Evolutionary conservation across 345 rosid species (phyloP).

Genomic region (Bretschneidera sinensis): DNA sequence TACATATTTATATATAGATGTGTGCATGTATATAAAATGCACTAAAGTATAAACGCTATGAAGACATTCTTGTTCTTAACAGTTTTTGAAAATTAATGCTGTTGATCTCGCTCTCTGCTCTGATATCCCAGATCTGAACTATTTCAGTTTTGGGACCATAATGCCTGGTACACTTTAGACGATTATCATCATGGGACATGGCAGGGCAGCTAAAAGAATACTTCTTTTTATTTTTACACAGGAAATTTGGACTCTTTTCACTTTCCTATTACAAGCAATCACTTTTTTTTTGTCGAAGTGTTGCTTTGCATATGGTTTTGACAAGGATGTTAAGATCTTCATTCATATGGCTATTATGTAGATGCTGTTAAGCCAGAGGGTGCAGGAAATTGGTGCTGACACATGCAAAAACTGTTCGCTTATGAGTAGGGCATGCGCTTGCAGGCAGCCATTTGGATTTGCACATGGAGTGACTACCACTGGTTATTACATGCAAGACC

Average conservation of each 20-base stretch:
- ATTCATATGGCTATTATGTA: constrained; percentile 27
- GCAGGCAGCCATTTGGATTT: constrained; percentile 74
- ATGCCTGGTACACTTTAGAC: too few species aligned
- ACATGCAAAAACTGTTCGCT: constrained; percentile 83
- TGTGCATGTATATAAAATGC: too few species aligned
- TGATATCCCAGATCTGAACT: too few species aligned
- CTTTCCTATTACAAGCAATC: constrained; percentile 15
- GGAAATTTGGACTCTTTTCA: constrained; percentile 7
- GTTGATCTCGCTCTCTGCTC: too few species aligned
- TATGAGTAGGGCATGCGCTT: constrained; percentile 64
- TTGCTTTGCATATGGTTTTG: constrained; percentile 4
- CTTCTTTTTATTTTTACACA: not conserved
- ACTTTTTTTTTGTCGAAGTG: not conserved
- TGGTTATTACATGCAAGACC: constrained; percentile 70
- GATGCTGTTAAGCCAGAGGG: constrained; percentile 93
- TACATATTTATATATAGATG: too few species aligned
- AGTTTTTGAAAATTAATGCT: too few species aligned
- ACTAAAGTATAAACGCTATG: too few species aligned
- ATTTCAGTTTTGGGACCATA: too few species aligned
- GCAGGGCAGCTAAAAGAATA: too few species aligned
- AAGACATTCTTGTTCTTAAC: too few species aligned
- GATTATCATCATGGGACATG: too few species aligned
- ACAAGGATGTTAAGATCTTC: constrained; percentile 4
- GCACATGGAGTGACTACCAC: constrained; percentile 49
- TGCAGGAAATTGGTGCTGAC: constrained; percentile 80